Conservation (phyloP, 176 grass and related monocot species). For the Carex cristatella region DNA sequence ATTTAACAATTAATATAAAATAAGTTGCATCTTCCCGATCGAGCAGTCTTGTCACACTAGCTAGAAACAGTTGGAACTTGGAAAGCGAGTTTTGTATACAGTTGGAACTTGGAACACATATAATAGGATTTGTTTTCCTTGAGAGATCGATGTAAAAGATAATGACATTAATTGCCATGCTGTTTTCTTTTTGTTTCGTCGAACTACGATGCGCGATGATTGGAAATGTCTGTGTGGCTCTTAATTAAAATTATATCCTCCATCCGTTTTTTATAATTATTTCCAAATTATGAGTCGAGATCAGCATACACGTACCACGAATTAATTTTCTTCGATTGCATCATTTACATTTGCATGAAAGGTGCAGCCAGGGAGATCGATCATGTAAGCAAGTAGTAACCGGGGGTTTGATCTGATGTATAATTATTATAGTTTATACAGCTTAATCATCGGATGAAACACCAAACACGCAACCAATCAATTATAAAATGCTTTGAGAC, state of each 20-base stretch:
- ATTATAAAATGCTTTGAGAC: background rate
- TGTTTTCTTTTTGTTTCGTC: background rate
- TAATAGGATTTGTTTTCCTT: background rate
- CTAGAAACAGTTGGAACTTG: background rate
- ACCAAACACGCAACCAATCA: background rate
- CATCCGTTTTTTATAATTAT: background rate
- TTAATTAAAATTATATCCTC: background rate
- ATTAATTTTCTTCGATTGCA: background rate
- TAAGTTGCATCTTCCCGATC: background rate
- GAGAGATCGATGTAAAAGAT: background rate
- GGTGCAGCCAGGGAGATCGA: too few relatives aligned
- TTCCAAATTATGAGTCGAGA: background rate
- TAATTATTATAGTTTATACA: background rate
- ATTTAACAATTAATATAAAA: background rate
- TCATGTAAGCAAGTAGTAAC: too few relatives aligned
- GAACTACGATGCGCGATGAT: background rate
- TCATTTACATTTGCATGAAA: background rate
- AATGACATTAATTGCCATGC: background rate
- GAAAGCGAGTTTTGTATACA: background rate
- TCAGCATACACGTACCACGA: background rate
- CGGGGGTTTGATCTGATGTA: background rate
- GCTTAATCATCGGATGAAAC: background rate
- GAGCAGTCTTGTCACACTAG: background rate
- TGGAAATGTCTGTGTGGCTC: background rate
- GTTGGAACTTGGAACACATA: too few relatives aligned